phyloP scores from a whole-genome alignment of 2,329 filamentous ascomycete species.

The Ascosphaera apis region DNA sequence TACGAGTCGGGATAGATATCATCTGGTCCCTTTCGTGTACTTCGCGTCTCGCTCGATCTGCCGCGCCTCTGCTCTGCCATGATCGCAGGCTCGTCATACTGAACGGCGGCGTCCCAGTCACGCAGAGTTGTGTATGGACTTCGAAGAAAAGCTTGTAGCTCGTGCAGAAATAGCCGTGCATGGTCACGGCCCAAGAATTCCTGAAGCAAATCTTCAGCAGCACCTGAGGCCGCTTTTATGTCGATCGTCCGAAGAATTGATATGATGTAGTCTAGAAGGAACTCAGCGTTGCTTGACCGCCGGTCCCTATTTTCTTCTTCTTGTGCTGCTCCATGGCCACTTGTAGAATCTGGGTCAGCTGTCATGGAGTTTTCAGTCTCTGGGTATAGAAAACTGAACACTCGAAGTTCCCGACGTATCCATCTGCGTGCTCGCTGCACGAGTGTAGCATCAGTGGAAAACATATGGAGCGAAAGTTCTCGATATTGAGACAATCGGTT shows the following conservation, averaged over 20 bases:
- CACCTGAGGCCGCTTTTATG: conserved; percentile 52
- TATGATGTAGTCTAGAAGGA: conserved; percentile 65
- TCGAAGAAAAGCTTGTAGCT: conserved; percentile 58
- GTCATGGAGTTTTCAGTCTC: conserved; percentile 2
- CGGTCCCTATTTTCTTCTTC: conserved; percentile 11
- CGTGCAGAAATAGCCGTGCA: conserved; percentile 58
- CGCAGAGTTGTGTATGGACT: conserved; percentile 51
- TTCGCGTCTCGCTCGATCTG: background rate
- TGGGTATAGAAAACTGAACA: conserved; percentile 50
- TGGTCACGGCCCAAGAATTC: conserved; percentile 58
- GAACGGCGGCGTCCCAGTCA: conserved; percentile 61
- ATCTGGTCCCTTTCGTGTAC: conserved; percentile 4
- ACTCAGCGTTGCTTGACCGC: conserved; percentile 51
- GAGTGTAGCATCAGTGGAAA: conserved; percentile 41
- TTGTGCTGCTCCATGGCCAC: conserved; percentile 7
- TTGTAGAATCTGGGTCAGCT: background rate
- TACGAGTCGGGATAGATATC: conserved; percentile 7
- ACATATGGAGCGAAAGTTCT: conserved; percentile 44
- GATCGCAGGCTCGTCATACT: conserved; percentile 31
- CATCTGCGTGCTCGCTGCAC: conserved; percentile 58
- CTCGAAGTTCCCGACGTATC: conserved; percentile 60
- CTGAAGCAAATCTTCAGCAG: conserved; percentile 54
- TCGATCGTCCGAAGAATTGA: conserved; percentile 67
- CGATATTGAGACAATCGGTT: conserved; percentile 57
- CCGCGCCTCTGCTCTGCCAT: background rate